Percentiles rank a stretch among this genome's conserved stretches.
These are phyloP conservation scores for Xylaria sp. DNA, from an alignment of 2,329 filamentous ascomycete species.

Conservation along the genomic window DNA sequence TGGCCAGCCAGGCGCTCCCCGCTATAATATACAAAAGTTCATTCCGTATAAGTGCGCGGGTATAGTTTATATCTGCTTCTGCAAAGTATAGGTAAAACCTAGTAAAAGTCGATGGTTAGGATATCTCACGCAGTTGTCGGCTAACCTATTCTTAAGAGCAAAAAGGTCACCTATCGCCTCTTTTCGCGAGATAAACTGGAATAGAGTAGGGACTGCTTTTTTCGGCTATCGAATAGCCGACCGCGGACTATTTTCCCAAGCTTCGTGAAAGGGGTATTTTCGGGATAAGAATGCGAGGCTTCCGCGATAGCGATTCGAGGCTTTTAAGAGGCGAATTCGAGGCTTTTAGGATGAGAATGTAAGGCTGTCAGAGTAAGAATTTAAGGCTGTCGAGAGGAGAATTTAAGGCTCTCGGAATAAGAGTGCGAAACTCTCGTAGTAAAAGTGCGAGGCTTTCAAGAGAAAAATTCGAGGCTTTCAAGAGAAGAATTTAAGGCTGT, in stretches of 20 bases:
- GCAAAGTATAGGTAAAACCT: slow-evolving; percentile 50
- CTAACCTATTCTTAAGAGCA: slow-evolving; percentile 67
- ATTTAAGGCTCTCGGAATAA: too few species aligned
- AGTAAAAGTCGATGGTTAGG: slow-evolving; percentile 83
- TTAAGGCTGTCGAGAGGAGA: slow-evolving; percentile 52
- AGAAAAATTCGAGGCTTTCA: too few species aligned
- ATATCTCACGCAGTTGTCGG: slow-evolving; percentile 69
- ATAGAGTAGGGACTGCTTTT: slow-evolving; percentile 66
- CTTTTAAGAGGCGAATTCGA: slow-evolving; percentile 64
- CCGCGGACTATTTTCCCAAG: slow-evolving; percentile 72
- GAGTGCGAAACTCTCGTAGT: too few species aligned
- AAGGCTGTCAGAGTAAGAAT: too few species aligned
- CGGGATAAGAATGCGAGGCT: slow-evolving; percentile 72
- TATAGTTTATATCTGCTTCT: slow-evolving; percentile 65
- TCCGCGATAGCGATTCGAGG: too few species aligned
- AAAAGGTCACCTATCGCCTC: slow-evolving; percentile 71
- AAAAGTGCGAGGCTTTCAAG: too few species aligned
- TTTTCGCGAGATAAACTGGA: slow-evolving; percentile 64
- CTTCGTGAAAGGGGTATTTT: slow-evolving; percentile 43
- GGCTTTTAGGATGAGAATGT: too few species aligned
- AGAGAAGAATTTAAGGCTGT: too few species aligned
- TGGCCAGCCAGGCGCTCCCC: slow-evolving; percentile 40
- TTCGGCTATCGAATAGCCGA: slow-evolving; percentile 66
- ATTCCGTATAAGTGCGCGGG: slow-evolving; percentile 68
- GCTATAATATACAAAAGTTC: slow-evolving; percentile 61